Evolutionary conservation across 139 green algal species (phyloP), one percentile per base, ranked within the genome.

Genomic region (Coelastrella sp.): DNA sequence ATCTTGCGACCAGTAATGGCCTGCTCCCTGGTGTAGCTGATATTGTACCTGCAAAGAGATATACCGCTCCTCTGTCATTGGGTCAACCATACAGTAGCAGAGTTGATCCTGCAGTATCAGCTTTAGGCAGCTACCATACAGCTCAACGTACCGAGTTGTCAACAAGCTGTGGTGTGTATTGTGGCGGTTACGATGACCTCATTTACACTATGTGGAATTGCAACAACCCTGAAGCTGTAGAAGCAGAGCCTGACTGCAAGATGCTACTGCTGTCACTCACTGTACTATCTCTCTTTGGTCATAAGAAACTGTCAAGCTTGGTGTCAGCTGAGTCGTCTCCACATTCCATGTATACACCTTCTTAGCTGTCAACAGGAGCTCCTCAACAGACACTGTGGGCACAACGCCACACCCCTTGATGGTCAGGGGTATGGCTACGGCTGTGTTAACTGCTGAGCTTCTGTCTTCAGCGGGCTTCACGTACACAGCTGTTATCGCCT

Each of bases 351-450:
- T 78, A 16, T 66, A 87, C 13, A 57, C 6, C 65, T 87, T 87
- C 32, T 79, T 66, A 56, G 82, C 82, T 14, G 65, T 87, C 20
- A 74, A 4, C 22, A 56, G 59, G 19, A 86, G n/a, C 19, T 86
- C 80, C 7, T 22, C 59, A 10, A 86, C 64, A 54, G 56, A 22
- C 7, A 74, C 80, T 74, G 56, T 11, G 3, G 82, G 82, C 13
- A 87, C 64, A 14, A 79, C n/a, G 32, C 82, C 82, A 57, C 82
- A 87, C 23, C 82, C 83, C 4, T 22, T 88, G 19, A 88, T 23
- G 7, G 20, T 73, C 54, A 88, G 5, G 2, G 83, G 83, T n/a
- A 47, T 16, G 13, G 66, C n/a, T 7, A 88, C 47, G 8, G 80
- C 22, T 23, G 80, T 60, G 19, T 73, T 73, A 2, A 86, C 58